Evolutionary conservation across 176 grass and related monocot genomes (phyloP), one percentile per base, ranked within the genome.

Genomic region (Bolboschoenus planiculmis): DNA sequence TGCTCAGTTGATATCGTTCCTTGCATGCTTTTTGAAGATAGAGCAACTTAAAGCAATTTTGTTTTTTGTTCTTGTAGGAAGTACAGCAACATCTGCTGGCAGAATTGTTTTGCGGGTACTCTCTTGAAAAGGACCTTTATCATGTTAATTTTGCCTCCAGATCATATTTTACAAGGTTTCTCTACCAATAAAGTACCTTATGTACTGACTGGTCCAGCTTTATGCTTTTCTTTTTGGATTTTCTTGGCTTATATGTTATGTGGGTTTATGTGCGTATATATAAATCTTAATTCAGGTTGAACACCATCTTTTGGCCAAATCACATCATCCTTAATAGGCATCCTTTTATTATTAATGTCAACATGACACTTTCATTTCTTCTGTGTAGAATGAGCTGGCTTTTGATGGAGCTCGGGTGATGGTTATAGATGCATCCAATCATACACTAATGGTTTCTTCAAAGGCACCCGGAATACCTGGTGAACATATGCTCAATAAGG

Each of bases 401-500:
- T 55, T 98, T 33, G 75, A 90, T 85, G 96, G 89, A 93, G 90
- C 96, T 86, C 87, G 90, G 74, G 87, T 95, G 62, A 93, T 98
- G 91, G 85, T 73, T 71, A 91, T 98, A 87, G 89, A 98, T 86
- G 90, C 89, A 80, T 90, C 90, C 46, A 92, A 39, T 64, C 80
- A 92, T 5, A 87, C 84, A 68, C 78, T 95, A 86, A 33, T 95
- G 23, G 85, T 92, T 83, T 93, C 87, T 66, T 89, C 90, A 54
- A 95, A 90, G 48, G 85, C 82, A 62, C 85, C 86, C 61, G 89
- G 84, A 86, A n/a, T 87, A 75, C 63, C 89, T 81, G 34, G 72
- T 86, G 92, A 98, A 60, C 90, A 95, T 91, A 66, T 98, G 46
- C 87, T 98, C 78, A 93, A 86, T 85, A 98, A 95, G 92, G 96